Base-by-base conservation (phyloP, 306 rosid species). In the Pueraria montana region DNA sequence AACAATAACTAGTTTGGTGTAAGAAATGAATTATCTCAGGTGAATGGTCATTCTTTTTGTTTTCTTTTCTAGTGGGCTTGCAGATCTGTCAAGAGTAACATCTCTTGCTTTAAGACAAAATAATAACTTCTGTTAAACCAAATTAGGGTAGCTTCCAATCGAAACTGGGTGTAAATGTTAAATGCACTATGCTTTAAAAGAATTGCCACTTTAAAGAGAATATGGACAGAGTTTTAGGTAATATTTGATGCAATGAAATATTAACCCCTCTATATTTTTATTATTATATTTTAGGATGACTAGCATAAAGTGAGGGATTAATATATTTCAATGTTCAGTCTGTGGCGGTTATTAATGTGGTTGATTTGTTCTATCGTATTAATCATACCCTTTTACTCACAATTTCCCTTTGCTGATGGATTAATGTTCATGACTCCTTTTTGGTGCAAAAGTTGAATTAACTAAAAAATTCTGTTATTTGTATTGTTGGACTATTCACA, bases 361-460 rank as follows among this genome's bases (percentile, higher is more conserved):
- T 62, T 83, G 74, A 71, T 59, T 49, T 69, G 82, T 66, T 79
- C 52, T 49, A 34, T 80, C 26, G 48, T 49, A 16, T 74, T 23
- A 48, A 12, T 55, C 49, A 45, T 53, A 24, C 45, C 62, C 48
- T 69, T 72, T 49, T 30, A 61, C 73, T 72, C 42, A 52, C n/a
- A 30, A 38, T 74, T 64, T 50, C 14, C 10, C 46, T 55, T 72
- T 65, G 64, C 48, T 45, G 49, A 23, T 53, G 55, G 58, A 74
- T 62, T 80, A 46, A 58, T 80, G 82, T 66, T 87, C 38, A n/a
- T 9, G n/a, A 48, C n/a, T 77, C 75, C 36, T 48, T 84, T 30
- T 56, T 36, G 13, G 11, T 18, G 46, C 13, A 67, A 78, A 80
- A 56, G 58, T 49, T 65, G 52, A 38, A 76, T 52, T 67, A 61